Percentiles rank a stretch among this genome's conserved stretches.
These are phyloP conservation scores for Geosmithia putterillii DNA, from an alignment of 2,329 filamentous ascomycete species.

Conservation along the genomic window DNA sequence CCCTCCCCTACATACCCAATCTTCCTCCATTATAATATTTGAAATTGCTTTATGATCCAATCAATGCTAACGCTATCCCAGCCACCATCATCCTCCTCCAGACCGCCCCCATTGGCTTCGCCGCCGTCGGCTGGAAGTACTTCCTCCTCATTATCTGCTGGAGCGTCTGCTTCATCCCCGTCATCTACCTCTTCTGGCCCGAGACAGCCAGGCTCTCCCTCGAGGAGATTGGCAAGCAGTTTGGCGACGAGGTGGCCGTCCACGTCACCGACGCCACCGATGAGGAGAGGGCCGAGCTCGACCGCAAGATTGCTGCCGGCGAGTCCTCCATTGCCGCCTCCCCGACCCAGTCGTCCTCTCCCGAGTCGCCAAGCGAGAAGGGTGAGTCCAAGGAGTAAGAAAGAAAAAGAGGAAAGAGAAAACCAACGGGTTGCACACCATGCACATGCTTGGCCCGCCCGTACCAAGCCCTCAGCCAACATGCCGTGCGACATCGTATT, in stretches of 20 bases:
- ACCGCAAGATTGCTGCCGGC: background rate
- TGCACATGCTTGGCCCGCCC: background rate
- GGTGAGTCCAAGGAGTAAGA: background rate
- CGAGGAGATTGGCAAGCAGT: slow-evolving; percentile 12
- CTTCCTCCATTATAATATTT: background rate
- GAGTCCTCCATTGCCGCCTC: background rate
- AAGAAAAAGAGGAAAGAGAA: background rate
- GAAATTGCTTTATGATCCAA: background rate
- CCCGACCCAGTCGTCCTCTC: background rate
- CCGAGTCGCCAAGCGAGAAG: background rate
- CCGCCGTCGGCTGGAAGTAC: slow-evolving; percentile 10
- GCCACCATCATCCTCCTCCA: slow-evolving; percentile 15
- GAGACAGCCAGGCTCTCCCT: slow-evolving; percentile 11
- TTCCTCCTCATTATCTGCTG: slow-evolving; percentile 16
- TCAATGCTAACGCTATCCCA: too few species aligned
- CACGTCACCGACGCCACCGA: background rate
- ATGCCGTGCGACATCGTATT: background rate
- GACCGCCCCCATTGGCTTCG: slow-evolving; percentile 13
- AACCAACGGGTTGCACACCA: background rate
- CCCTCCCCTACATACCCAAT: background rate
- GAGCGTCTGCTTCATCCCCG: slow-evolving; percentile 11
- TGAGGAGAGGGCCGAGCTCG: slow-evolving; percentile 1
- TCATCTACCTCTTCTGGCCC: slow-evolving; percentile 18
- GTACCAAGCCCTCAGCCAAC: background rate
- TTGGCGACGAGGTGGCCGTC: slow-evolving; percentile 8